These are phyloP conservation scores for Suillus fuscotomentosus DNA, from an alignment of 768 basidiomycete species.

Conservation along the genomic window DNA sequence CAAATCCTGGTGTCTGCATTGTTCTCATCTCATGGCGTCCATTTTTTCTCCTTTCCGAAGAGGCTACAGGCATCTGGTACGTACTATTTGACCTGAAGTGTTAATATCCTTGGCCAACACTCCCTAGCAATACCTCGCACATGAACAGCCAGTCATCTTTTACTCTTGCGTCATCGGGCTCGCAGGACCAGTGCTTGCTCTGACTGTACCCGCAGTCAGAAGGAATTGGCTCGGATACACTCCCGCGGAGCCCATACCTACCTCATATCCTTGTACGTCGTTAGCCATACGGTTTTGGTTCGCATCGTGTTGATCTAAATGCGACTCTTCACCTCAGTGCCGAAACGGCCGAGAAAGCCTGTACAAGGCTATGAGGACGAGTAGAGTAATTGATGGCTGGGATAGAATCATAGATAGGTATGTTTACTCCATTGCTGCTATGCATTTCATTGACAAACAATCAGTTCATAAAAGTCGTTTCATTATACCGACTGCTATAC, in stretches of 20 bases:
- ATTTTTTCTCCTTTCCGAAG: constrained; percentile 27
- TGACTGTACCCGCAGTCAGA: constrained; percentile 79
- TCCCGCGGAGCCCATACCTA: constrained; percentile 66
- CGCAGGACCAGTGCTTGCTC: constrained; percentile 72
- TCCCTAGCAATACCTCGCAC: constrained; percentile 80
- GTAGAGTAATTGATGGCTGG: constrained; percentile 13
- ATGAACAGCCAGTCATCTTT: constrained; percentile 90
- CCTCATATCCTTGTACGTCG: constrained; percentile 74
- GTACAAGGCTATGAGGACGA: constrained; percentile 78
- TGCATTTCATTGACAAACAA: not conserved
- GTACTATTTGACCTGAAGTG: not conserved
- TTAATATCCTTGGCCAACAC: not conserved
- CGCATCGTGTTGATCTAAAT: not conserved
- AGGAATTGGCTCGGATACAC: constrained; percentile 65
- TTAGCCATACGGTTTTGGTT: not conserved
- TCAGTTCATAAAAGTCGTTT: not conserved
- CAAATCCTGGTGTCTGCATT: constrained; percentile 2
- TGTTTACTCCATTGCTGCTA: not conserved
- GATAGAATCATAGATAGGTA: constrained; percentile 10
- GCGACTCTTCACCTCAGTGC: constrained; percentile 43
- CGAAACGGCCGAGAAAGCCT: constrained; percentile 65
- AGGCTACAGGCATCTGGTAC: constrained; percentile 29
- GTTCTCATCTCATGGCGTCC: constrained; percentile 23
- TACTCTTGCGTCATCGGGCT: constrained; percentile 76
- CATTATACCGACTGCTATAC: not conserved